Evolutionary conservation across 495 filamentous ascomycete species (phyloP).

Genomic region (Barbatosphaeria neglecta): DNA sequence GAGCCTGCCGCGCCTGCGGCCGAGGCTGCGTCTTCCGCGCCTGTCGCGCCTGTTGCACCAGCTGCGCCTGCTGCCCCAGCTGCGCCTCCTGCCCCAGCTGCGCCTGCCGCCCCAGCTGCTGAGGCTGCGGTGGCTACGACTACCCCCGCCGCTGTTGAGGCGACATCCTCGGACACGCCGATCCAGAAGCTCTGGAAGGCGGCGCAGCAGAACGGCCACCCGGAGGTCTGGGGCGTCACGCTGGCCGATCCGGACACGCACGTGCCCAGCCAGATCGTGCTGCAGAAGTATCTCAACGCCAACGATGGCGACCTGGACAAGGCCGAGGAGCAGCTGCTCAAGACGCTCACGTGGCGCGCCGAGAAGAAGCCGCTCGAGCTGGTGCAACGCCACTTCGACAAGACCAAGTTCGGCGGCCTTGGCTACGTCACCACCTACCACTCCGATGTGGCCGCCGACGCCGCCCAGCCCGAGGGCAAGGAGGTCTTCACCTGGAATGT

Average conservation of each 20-base stretch:
- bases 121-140: background rate
- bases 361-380: conserved; percentile 37
- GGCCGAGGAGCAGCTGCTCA: conserved; percentile 62
- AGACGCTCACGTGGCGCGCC: conserved; percentile 72
- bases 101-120: background rate
- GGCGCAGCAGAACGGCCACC: conserved; percentile 29
- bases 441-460: conserved; percentile 9
- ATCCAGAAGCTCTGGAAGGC: conserved; percentile 24
- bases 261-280: conserved; percentile 63
- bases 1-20: too few species aligned
- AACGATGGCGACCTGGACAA: conserved; percentile 63
- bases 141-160: background rate
- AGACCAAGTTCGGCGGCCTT: conserved; percentile 44
- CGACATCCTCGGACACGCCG: conserved; percentile 4
- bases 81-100: too few species aligned
- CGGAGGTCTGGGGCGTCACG: conserved; percentile 71
- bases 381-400: conserved; percentile 33
- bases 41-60: too few species aligned
- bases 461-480: conserved; percentile 24
- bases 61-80: too few species aligned
- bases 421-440: conserved; percentile 43
- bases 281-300: conserved; percentile 86
- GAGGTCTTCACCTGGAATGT: conserved; percentile 74
- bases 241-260: conserved; percentile 40
- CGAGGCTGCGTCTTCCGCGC: too few species aligned